These are phyloP conservation scores for Debaryomyces sp. DNA, from an alignment of 1,139 yeast genomes.

Conservation along the genomic window DNA sequence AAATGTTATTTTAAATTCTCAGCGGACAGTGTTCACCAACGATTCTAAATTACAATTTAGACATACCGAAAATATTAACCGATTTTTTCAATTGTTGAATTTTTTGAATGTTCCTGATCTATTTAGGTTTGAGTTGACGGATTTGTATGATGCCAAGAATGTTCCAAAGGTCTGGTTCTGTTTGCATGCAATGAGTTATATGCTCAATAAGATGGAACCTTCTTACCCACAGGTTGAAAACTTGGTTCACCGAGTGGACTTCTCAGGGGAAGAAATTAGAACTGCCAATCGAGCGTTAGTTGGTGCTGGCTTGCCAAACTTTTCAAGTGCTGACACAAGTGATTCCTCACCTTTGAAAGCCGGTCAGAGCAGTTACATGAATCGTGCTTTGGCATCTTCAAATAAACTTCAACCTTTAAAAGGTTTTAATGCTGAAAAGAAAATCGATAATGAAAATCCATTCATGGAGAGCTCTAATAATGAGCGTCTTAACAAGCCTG, in stretches of 20 bases:
- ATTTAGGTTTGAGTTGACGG: conserved; percentile 88
- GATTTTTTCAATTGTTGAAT: conserved; percentile 74
- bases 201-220: conserved; percentile 52
- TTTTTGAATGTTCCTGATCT: conserved; percentile 79
- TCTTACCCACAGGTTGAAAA: conserved; percentile 65
- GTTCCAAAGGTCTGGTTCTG: conserved; percentile 95
- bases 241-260: conserved; percentile 63
- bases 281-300: conserved; percentile 69
- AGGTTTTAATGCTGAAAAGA: not conserved
- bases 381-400: conserved; percentile 12
- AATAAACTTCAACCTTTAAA: not conserved
- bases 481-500: not conserved
- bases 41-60: conserved; percentile 72
- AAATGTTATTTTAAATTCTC: conserved; percentile 69
- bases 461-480: conserved; percentile 12
- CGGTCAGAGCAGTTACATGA: conserved; percentile 27
- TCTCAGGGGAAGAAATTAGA: conserved; percentile 67
- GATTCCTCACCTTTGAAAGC: conserved; percentile 13
- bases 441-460: conserved; percentile 15
- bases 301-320: conserved; percentile 65
- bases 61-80: conserved; percentile 90
- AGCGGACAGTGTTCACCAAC: conserved; percentile 43
- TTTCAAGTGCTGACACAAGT: conserved; percentile 46
- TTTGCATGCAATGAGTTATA: conserved; percentile 83
- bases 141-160: conserved; percentile 88